Percentiles rank a stretch among this genome's conserved stretches.
phyloP scores from a whole-genome alignment of 108 stramenopile species.

The Bacterosira constricta region DNA sequence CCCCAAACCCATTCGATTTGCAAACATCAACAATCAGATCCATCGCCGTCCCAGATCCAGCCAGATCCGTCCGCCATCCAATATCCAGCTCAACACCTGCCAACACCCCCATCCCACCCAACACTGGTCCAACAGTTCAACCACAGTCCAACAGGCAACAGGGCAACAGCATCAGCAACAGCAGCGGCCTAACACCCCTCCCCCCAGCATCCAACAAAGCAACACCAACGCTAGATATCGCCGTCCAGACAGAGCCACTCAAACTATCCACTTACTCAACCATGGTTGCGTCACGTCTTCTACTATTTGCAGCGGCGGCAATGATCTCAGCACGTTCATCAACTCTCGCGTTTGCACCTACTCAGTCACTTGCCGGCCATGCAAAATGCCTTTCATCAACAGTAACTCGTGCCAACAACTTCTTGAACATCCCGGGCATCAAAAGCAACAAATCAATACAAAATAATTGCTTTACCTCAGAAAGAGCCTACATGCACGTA shows the following conservation, averaged over 20 bases:
- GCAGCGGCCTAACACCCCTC: too few species aligned
- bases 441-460: background rate
- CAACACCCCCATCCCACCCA: too few species aligned
- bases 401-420: background rate
- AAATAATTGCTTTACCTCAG: background rate
- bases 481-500: background rate
- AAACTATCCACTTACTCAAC: background rate
- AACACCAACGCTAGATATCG: background rate
- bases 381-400: background rate
- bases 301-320: background rate
- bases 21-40: too few species aligned
- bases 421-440: background rate
- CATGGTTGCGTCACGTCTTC: background rate
- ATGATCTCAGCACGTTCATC: background rate
- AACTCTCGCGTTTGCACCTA: background rate
- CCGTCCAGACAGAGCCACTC: too few species aligned
- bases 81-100: too few species aligned
- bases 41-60: too few species aligned
- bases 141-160: too few species aligned
- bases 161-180: too few species aligned
- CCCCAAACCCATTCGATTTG: too few species aligned
- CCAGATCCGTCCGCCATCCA: too few species aligned
- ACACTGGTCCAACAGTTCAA: too few species aligned
- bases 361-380: background rate
- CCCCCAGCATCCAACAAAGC: too few species aligned